Base-by-base conservation (phyloP, 306 rosid genomes). In the Cicer judaicum region DNA sequence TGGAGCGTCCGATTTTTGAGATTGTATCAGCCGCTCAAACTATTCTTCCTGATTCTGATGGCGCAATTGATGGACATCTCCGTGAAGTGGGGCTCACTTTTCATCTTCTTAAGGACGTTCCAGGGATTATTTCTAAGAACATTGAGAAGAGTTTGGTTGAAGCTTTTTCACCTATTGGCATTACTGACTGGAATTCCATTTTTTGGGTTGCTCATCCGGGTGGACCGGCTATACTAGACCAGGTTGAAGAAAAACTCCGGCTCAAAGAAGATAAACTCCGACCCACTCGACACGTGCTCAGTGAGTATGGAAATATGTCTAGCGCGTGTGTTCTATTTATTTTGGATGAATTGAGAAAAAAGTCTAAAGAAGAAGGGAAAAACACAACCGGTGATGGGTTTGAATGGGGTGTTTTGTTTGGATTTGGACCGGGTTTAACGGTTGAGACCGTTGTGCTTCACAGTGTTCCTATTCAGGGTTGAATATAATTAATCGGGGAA, bases 121-220 rank as follows among this genome's bases (percentile, higher is more conserved):
- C 89, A 0, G 89, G 89, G 19, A 76, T 88, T 4, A 86, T 88
- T 4, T 88, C 92, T 0, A 86, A 84, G 79, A 82, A 88, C 80
- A 82, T 86, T 2, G 89, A 88, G 80, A 88, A 88, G 63, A 86
- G 87, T 38, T 57, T 86, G 7, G 65, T 12, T 5, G 90, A 88
- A 10, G 88, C 93, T 1, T 88, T 88, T 40, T 6, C 67, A 0
- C 89, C 87, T 0, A 68, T 88, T 1, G 90, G 92, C 0, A 86
- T 88, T 12, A 75, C 34, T 1, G 90, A 88, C 0, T 86, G 92
- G 92, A 88, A 88, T 48, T 88, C 92, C 0, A 10, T 88, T 0
- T 88, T 88, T 38, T 88, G 92, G 92, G 42, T 88, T 0, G 90
- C 90, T 0, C 92, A 86, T n/a, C 92, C 92, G 0, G 92, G 92